Conservation (phyloP, 768 basidiomycete genomes). For the Amyloporia xantha region DNA sequence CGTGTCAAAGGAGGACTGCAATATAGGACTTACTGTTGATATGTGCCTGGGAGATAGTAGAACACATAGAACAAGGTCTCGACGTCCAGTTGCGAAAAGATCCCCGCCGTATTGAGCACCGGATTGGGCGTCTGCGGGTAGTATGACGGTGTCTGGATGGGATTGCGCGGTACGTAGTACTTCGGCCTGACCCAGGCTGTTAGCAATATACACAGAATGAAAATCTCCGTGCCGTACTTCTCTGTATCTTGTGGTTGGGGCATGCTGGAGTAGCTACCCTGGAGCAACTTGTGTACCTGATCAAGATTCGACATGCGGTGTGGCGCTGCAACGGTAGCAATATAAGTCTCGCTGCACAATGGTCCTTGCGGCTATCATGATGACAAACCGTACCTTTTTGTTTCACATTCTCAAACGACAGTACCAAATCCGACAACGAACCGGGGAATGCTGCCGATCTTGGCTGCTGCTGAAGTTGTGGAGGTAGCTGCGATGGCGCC, state of each 20-base stretch:
- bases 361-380: neutral
- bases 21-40: slow-evolving; percentile 74
- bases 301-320: slow-evolving; percentile 82
- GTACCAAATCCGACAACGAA: slow-evolving; percentile 85
- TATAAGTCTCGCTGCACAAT: neutral
- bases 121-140: slow-evolving; percentile 89
- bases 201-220: neutral
- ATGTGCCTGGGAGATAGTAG: slow-evolving; percentile 95
- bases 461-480: slow-evolving; percentile 31
- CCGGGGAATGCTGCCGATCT: slow-evolving; percentile 61
- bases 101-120: slow-evolving; percentile 70
- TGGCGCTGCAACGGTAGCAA: slow-evolving; percentile 39
- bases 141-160: slow-evolving; percentile 84
- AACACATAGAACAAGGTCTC: slow-evolving; percentile 99
- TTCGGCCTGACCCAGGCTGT: slow-evolving; percentile 60
- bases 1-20: neutral
- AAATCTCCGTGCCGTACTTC: slow-evolving; percentile 53
- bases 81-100: slow-evolving; percentile 89
- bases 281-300: slow-evolving; percentile 88
- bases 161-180: slow-evolving; percentile 93
- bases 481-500: slow-evolving; percentile 36
- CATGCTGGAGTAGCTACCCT: slow-evolving; percentile 81
- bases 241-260: slow-evolving; percentile 95
- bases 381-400: slow-evolving; percentile 67
- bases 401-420: slow-evolving; percentile 93